Evolutionary conservation across 208 protist genomes (phyloP), one percentile per base, ranked within the genome.

Genomic region (Leishmania tropica): DNA sequence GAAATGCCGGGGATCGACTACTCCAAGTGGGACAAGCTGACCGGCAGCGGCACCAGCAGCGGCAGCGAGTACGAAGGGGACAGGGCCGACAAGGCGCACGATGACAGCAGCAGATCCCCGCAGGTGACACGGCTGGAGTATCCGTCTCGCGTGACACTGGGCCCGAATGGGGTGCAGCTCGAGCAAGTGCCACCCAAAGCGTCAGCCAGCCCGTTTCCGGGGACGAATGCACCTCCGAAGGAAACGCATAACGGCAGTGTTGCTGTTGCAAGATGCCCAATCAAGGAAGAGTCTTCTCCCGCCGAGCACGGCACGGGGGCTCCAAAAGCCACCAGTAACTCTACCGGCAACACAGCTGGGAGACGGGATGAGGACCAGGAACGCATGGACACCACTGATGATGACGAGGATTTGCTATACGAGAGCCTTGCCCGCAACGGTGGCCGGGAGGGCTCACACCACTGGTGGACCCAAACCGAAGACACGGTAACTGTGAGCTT

Each of bases 21-120:
- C 86, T 95, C 92, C 7, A 97, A 95, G 73, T 97, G 93, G 92
- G 92, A 97, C 64, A 88, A 85, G 65, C 68, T 96, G 13, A 79
- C 84, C n/a, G 81, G 85, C 58, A 91, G 84, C 78, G 80, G 73
- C n/a, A 81, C 76, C 78, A 58, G 45, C 15, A n/a, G 47, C 47
- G 24, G 31, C 31, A 60, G 45, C 24, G 75, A 81, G 42, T 21
- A 6, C 3, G 51, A 56, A 3, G 21, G 37, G 35, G 35, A 72
- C 45, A 60, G 72, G 3, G 62, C 68, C n/a, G 31, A 79, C 2
- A 47, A 64, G 6, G 71, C 24, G 17, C 7, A 75, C 1, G 1
- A 21, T 56, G 24, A 35, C 17, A 40, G 78, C 40, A 24, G 54
- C 40, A 75, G 71, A 2, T 73, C 47, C 40, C 90, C 88, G 54